Evolutionary conservation across 1,284 basidiomycete genomes (phyloP).

Genomic region (Tylopilus sp.): DNA sequence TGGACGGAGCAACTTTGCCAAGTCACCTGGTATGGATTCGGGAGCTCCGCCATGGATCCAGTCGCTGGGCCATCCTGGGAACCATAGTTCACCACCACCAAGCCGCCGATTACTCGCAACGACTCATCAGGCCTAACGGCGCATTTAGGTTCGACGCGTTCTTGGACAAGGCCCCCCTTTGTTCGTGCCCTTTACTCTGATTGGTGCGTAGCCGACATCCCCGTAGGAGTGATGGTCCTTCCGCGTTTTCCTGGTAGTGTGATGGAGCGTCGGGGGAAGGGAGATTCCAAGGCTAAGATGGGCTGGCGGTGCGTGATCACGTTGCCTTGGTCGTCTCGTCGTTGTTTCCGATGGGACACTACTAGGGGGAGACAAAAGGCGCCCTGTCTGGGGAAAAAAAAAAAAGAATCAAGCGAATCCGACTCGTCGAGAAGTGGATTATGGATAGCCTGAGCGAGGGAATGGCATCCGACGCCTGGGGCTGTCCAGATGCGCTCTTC

Average conservation of each 20-base stretch:
- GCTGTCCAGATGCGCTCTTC: not conserved
- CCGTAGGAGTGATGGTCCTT: not conserved
- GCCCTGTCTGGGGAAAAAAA: not conserved
- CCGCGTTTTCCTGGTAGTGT: not conserved
- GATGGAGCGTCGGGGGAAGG: not conserved
- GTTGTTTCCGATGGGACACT: not conserved
- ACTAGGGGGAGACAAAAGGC: not conserved
- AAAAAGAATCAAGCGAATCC: constrained; percentile 5
- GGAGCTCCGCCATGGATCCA: not conserved
- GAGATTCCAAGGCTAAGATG: not conserved
- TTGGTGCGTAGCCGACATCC: constrained; percentile 6
- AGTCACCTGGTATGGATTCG: not conserved
- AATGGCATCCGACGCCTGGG: not conserved
- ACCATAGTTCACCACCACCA: too few relatives aligned
- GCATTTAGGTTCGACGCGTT: not conserved
- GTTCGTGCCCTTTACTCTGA: not conserved
- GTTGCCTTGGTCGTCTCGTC: not conserved
- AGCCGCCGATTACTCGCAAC: too few relatives aligned
- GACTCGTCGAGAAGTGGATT: not conserved
- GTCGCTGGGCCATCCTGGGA: too few relatives aligned
- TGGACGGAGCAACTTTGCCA: not conserved
- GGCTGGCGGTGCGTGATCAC: constrained; percentile 11
- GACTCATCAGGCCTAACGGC: not conserved
- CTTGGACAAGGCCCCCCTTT: not conserved
- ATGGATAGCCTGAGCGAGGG: constrained; percentile 5